Base-by-base conservation (phyloP, 73 alveolate genomes). In the Paramecium biaurelia region DNA sequence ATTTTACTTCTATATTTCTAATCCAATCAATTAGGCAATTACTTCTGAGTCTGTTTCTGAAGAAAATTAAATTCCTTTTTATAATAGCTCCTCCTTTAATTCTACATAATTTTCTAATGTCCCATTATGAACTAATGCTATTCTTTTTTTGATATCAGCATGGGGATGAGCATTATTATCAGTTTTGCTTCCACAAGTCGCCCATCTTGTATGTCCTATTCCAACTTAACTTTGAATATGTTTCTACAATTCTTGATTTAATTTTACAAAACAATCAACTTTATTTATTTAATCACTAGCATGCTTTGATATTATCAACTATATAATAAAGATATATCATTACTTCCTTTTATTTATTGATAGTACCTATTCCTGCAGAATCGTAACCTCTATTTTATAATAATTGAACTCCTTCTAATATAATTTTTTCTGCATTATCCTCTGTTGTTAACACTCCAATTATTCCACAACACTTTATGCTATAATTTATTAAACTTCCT, bases 111-210 rank as follows among this genome's bases (percentile, higher is more conserved):
- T 97, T 28, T 94, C 96, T 24, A 97, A 85, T 43, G 96, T 90
- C 7, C 99, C 99, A 79, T 97, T 96, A 89, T 97, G 99, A 57
- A 94, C 96, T 9, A 96, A 92, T 24, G 96, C 95, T 24, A 96
- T 79, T 35, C 98, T 88, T 14, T 94, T 87, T 7, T 85, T 47
- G 26, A 67, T 90, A 85, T 97, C 99, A 12, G 67, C 92, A 86
- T 97, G 99, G 72, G 99, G 99, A 92, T 96, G 99, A 18, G 99
- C 99, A 76, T 97, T 97, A 30, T 57, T 85, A 63, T 95, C 98
- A n/a, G 97, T 95, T 87, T 95, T 95, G 30, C 94, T 96, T 14
- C 99, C 99, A 72, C 96, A 97, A 45, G 98, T 96, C 6, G 99
- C 98, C 98, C 98, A 95, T 59, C 98, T 88, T 42, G 99, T 97